Evolutionary conservation across 148 eudicot genomes (phyloP), one percentile per base, ranked within the genome.

Genomic region (Spergularia marina): DNA sequence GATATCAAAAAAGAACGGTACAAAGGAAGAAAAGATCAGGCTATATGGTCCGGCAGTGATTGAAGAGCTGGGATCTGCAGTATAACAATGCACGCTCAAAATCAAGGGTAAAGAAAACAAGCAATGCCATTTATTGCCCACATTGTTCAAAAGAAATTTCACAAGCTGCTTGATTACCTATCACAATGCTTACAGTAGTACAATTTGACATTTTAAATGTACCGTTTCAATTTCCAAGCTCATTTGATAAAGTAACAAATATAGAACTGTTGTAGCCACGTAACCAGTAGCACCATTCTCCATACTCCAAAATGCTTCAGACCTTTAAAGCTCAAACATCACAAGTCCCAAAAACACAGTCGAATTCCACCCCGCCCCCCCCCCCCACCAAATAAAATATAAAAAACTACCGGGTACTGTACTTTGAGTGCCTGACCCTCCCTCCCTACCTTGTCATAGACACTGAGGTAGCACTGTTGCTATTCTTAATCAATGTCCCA

Each of bases 11-110:
- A 71, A 92, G 87, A 95, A 95, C 10, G 92, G 97, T 70, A 95
- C 92, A 81, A 90, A 92, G 44, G 97, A 91, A 64, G 99, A 82
- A 86, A 95, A 95, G 80, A 95, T 88, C 61, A 95, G 83, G 72
- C 96, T 91, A 84, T 90, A 95, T 40, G 98, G 99, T 67, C 99
- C 99, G 72, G 99, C 84, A n/a, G 96, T 88, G 82, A 90, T 82
- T 30, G 80, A 83, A 75, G 78, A 74, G 73, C 84, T 81, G 73
- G 96, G 89, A 88, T 95, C 99, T 95, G 96, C 84, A 83, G 56
- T 72, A 73, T 57, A 11, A 73, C 68, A 65, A 67, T 47, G 70
- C 47, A 73, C 17, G 65, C 21, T 21, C n/a, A 60, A 49, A 44
- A 69, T 76, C 44, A 71, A 25, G 56, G 6, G 41, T n/a, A 47